These are phyloP conservation scores for Vanrija sp. DNA, from an alignment of 1,284 basidiomycete species.

Conservation along the genomic window DNA sequence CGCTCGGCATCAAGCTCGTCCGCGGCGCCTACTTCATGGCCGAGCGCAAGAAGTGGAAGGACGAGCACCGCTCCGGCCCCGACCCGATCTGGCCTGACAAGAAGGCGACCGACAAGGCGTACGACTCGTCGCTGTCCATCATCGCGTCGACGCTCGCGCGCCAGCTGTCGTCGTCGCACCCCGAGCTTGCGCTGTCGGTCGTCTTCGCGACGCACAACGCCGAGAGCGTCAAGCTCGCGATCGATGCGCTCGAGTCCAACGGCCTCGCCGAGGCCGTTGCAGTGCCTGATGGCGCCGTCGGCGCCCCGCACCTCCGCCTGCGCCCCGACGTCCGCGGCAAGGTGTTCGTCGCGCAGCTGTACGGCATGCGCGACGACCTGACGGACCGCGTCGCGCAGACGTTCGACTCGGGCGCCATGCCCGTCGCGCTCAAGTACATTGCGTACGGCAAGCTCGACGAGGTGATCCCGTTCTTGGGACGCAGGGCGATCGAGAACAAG, in stretches of 20 bases:
- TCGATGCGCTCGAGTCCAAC: conserved; percentile 59
- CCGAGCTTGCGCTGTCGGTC: conserved; percentile 59
- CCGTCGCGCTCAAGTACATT: conserved; percentile 76
- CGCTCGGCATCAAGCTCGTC: conserved; percentile 89
- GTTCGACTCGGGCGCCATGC: conserved; percentile 56
- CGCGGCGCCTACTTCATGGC: conserved; percentile 87
- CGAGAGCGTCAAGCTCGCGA: conserved; percentile 60
- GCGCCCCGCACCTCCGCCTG: conserved; percentile 1
- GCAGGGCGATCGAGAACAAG: conserved; percentile 76
- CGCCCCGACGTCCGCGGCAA: conserved; percentile 51
- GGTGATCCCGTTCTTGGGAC: conserved; percentile 69
- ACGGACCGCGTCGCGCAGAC: conserved; percentile 64
- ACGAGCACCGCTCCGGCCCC: conserved; percentile 35
- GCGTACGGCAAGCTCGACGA: conserved; percentile 78
- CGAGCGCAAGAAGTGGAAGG: conserved; percentile 54
- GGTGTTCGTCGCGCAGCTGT: conserved; percentile 75
- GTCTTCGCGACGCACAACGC: conserved; percentile 86
- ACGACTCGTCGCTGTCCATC: conserved; percentile 63
- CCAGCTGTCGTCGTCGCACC: conserved; percentile 48
- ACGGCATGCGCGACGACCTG: conserved; percentile 80
- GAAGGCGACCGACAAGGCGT: conserved; percentile 73
- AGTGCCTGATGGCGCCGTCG: not conserved
- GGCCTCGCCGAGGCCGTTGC: conserved; percentile 55
- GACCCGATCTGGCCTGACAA: conserved; percentile 53
- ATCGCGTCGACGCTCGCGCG: conserved; percentile 55